Conservation (phyloP, 768 basidiomycete genomes). For the Suillus tomentosus region DNA sequence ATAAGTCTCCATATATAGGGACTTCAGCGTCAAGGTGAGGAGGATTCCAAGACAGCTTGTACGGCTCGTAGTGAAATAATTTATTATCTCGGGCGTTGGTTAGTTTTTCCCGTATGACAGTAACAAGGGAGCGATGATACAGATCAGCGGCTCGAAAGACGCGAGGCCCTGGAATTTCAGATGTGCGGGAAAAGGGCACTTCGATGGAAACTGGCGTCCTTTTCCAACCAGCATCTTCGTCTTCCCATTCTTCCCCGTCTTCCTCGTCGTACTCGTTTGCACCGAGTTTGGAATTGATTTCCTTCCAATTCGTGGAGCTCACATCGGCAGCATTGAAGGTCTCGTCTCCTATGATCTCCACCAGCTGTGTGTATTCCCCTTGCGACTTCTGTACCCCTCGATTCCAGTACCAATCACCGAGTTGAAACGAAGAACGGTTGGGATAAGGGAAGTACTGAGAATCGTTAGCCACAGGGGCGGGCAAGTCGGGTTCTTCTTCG, state of each 20-base stretch:
- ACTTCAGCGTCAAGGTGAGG: background rate
- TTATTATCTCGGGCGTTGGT: constrained; percentile 6
- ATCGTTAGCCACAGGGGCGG: background rate
- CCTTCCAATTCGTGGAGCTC: constrained; percentile 6
- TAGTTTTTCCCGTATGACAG: constrained; percentile 22
- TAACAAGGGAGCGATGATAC: constrained; percentile 16
- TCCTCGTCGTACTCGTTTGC: background rate
- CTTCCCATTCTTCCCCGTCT: constrained; percentile 8
- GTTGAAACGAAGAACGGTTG: background rate
- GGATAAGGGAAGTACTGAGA: background rate
- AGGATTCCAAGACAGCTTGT: constrained; percentile 19
- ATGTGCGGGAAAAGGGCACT: constrained; percentile 14
- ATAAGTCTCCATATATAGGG: constrained; percentile 18
- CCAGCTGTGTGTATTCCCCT: background rate
- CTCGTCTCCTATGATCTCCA: background rate
- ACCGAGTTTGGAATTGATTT: constrained; percentile 4
- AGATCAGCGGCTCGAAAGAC: too few relatives aligned
- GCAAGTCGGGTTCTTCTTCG: too few relatives aligned
- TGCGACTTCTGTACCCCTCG: background rate
- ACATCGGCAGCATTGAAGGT: constrained; percentile 9
- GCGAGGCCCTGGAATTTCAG: constrained; percentile 11
- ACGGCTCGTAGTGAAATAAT: constrained; percentile 21
- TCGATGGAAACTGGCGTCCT: constrained; percentile 12
- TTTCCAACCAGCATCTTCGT: constrained; percentile 19
- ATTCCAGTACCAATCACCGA: background rate